These are phyloP conservation scores for Fonsecaea pedrosoi DNA, from an alignment of 2,329 filamentous ascomycete genomes.

Conservation along the genomic window DNA sequence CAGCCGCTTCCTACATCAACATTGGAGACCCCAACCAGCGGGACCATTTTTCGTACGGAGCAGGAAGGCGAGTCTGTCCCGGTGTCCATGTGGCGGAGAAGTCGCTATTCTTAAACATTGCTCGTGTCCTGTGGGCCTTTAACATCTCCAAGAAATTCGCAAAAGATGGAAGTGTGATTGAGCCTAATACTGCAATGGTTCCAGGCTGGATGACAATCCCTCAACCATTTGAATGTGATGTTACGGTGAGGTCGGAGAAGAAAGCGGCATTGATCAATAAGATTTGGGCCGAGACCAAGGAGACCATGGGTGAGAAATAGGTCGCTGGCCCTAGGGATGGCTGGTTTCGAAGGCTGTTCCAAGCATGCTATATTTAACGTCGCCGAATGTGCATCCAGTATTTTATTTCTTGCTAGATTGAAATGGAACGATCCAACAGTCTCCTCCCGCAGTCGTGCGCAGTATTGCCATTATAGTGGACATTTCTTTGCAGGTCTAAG, in stretches of 20 bases:
- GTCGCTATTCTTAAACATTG: conserved; percentile 43
- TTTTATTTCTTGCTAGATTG: too few species aligned
- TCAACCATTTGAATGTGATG: conserved; percentile 29
- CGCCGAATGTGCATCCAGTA: background rate
- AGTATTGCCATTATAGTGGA: too few species aligned
- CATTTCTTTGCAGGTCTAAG: too few species aligned
- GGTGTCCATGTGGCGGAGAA: conserved; percentile 46
- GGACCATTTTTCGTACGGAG: conserved; percentile 44
- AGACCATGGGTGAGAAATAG: conserved; percentile 16
- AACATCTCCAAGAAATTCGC: conserved; percentile 39
- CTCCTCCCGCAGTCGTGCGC: too few species aligned
- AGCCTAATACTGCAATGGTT: conserved; percentile 32
- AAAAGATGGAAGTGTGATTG: conserved; percentile 26
- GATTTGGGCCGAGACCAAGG: conserved; percentile 28
- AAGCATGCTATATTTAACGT: background rate
- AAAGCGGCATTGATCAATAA: conserved; percentile 28
- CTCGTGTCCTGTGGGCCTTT: conserved; percentile 45
- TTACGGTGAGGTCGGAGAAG: conserved; percentile 26
- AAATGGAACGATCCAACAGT: too few species aligned
- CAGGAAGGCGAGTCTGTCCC: conserved; percentile 45
- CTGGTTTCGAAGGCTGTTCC: background rate
- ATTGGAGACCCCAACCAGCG: conserved; percentile 42
- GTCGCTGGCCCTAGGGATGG: too few species aligned
- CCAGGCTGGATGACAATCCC: conserved; percentile 36
- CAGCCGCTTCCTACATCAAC: conserved; percentile 48